These are phyloP conservation scores for Candida corydali DNA, from an alignment of 805 yeast genomes.

Conservation along the genomic window DNA sequence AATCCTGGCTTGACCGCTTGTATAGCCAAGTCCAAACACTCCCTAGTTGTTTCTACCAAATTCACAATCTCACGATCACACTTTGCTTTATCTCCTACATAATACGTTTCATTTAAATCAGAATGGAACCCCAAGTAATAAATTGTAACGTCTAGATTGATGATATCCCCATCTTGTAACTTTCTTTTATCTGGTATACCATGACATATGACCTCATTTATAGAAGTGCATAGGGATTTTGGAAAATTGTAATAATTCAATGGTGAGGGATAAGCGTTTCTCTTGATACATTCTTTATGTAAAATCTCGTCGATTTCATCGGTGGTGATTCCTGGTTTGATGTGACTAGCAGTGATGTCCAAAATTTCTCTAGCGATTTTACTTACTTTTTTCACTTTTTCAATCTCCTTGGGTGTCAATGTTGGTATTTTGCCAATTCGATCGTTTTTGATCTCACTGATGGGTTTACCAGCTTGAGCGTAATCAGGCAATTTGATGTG, in stretches of 20 bases:
- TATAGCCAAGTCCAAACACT: conserved; percentile 80
- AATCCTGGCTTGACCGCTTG: conserved; percentile 86
- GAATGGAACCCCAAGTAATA: conserved; percentile 88
- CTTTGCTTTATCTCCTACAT: conserved; percentile 86
- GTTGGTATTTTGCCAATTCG: conserved; percentile 62
- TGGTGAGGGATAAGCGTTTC: conserved; percentile 93
- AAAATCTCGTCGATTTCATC: conserved; percentile 85
- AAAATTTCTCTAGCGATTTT: conserved; percentile 80
- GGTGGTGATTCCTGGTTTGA: conserved; percentile 87
- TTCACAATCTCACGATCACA: conserved; percentile 79
- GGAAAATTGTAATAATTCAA: conserved; percentile 92
- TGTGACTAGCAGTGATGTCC: conserved; percentile 80
- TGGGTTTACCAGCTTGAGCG: conserved; percentile 74
- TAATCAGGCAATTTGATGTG: conserved; percentile 78
- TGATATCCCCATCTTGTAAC: conserved; percentile 88
- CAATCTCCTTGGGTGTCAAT: conserved; percentile 64
- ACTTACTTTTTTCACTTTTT: conserved; percentile 71
- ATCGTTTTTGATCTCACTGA: conserved; percentile 69
- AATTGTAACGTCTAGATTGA: conserved; percentile 84
- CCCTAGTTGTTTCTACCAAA: conserved; percentile 84
- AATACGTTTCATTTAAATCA: conserved; percentile 94
- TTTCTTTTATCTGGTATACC: conserved; percentile 93
- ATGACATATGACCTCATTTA: conserved; percentile 94
- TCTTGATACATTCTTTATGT: conserved; percentile 82
- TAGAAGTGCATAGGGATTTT: conserved; percentile 86